Conservation (phyloP, 805 yeast genomes). For the Wickerhamomyces queroliae region DNA sequence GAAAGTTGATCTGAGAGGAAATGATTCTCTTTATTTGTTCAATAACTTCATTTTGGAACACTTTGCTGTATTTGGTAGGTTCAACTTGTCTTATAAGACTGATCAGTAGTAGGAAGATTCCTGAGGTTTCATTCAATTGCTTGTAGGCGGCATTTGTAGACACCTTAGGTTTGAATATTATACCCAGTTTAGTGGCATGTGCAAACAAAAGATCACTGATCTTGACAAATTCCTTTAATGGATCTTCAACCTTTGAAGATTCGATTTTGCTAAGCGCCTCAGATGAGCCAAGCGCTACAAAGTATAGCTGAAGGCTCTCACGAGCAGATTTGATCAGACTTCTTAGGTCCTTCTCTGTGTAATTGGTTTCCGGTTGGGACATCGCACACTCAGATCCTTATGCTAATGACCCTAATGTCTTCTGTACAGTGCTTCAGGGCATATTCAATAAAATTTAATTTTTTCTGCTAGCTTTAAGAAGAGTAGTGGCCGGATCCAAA, state of each 20-base stretch:
- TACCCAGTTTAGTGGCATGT: conserved; percentile 72
- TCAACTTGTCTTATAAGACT: conserved; percentile 39
- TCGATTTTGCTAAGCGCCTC: conserved; percentile 11
- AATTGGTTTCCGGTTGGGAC: background rate
- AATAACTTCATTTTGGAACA: conserved; percentile 23
- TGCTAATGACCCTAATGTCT: too few species aligned
- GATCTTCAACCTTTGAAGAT: conserved; percentile 32
- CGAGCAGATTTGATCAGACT: conserved; percentile 12
- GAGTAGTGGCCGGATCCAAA: conserved; percentile 1
- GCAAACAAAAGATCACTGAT: conserved; percentile 58
- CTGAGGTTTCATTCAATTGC: conserved; percentile 41
- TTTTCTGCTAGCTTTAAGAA: background rate
- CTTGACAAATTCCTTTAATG: conserved; percentile 55
- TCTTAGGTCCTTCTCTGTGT: conserved; percentile 15
- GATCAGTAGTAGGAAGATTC: conserved; percentile 37
- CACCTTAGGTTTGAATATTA: conserved; percentile 59
- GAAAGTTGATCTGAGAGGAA: conserved; percentile 12
- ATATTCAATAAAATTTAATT: too few species aligned
- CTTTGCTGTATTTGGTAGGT: conserved; percentile 25
- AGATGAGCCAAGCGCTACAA: conserved; percentile 2
- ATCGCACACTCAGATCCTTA: background rate
- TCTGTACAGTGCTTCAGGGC: too few species aligned
- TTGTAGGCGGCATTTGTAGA: conserved; percentile 41
- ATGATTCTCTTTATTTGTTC: conserved; percentile 11
- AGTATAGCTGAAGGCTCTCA: conserved; percentile 14